Evolutionary conservation across 805 yeast species (phyloP), one percentile per base, ranked within the genome.

Genomic region (Komagataella ulmi): DNA sequence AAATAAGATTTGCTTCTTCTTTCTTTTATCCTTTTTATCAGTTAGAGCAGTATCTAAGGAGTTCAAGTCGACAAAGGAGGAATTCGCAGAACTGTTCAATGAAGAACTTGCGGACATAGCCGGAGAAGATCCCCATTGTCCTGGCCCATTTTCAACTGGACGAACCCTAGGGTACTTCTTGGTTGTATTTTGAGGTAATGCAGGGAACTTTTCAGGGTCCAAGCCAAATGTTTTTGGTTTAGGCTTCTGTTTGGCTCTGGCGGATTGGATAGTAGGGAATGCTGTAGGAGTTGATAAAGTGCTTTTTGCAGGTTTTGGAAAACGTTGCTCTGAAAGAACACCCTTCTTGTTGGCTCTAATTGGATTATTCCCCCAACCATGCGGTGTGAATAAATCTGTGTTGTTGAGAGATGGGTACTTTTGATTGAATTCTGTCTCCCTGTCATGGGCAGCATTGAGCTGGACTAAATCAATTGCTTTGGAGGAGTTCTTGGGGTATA

Each of bases 151-250:
- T 45, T 54, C 54, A 2, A 73, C 64, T 6, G 81, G 79, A 49
- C 79, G 80, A 3, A 84, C 86, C 45, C 85, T 71, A 2, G 89
- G 87, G 51, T 65, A 59, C 59, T 74, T 76, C 57, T 72, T 68
- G 54, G 62, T 62, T 46, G 75, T 68, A 47, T 76, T 50, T 2
- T 59, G 52, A 2, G 76, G 72, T 18, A 68, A 56, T 8, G 68
- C 58, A 3, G 73, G 72, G 51, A 65, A 67, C 12, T 30, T 19
- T 7, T 43, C 48, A 7, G 17, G 21, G 48, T 43, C 45, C 48
- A 24, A 50, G 49, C 51, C 48, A 50, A 47, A 18, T 45, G 48
- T 45, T 49, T 19, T 52, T 44, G 45, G 43, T 19, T 44, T 43
- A n/a, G 45, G 18, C n/a, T 24, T 45, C 45, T 51, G 24, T 14